Base-by-base conservation (phyloP, 2,329 filamentous ascomycete species). In the Huntiella bhutanensis region DNA sequence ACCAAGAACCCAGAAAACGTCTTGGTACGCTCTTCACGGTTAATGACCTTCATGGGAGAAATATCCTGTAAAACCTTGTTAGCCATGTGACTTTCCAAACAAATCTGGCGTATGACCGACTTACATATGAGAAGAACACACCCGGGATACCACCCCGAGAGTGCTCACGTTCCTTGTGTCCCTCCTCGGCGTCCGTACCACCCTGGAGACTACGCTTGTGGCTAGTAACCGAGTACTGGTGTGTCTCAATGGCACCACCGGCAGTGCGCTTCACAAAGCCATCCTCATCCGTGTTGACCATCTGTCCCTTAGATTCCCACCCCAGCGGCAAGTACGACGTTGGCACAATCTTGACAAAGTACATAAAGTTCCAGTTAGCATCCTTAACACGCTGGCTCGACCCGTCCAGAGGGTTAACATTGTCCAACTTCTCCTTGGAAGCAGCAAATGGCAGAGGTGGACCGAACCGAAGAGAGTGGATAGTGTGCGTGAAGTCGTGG, bases 21-120 rank as follows among this genome's bases (percentile, higher is more conserved):
- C 69, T 96, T 96, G 51, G 79, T 69, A 41, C 84, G 76, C 54
- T 83, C 80, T 66, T 98, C 92, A 47, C 87, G 81, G 68, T 98
- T 98, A 64, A 98, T 82, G 51, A 98, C 88, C 67, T 96, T 98
- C 91, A 98, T 98, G 4, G 91, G 91, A 2, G 88, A 96, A 61
- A 98, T 98, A 56, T 98, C 91, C 82, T 87, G 46, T 43, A 33
- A 1, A 35, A 7, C 17, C 7, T 51, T 35, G 43, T 39, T 41
- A 35, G 32, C 32, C 35, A 5, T n/a, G n/a, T 36, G 22, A 17
- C 22, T 33, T 6, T 16, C 16, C n/a, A 10, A 17, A 12, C 12
- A 11, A 34, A 19, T 15, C 8, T 33, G 10, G 8, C 32, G 33
- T 4, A 40, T 34, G 6, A 22, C 12, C 33, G 32, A 74, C 81